Evolutionary conservation across 129 eudicot species (phyloP), one percentile per base, ranked within the genome.

Genomic region (Artemisia argyi): DNA sequence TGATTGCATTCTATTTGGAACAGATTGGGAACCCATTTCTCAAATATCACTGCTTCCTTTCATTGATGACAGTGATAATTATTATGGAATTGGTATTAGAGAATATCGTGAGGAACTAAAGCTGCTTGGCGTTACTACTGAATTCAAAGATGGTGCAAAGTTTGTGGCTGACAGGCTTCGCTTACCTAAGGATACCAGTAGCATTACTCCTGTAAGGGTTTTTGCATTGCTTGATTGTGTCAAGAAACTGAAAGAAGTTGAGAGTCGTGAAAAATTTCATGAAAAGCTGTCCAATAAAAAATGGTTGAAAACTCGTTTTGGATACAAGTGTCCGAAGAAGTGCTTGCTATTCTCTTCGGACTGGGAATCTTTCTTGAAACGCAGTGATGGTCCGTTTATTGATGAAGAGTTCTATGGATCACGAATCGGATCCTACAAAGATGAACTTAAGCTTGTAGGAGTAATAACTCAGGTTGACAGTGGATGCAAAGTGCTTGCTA

Each of bases 291-390:
- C 66, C 5, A 60, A 69, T 47, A 76, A 60, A 5, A 71, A 71
- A 5, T 86, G 92, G 92, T 14, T 86, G 72, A 83, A 79, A 75
- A 83, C 92, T 3, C 18, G 32, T 62, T 48, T 54, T 22, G 92
- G 92, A 19, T 83, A 83, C 60, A 78, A 58, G 57, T 4, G 76
- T 61, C 84, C 92, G 4, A 3, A 75, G 1, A 58, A 83, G 49
- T 81, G 88, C 70, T 48, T 86, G 78, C 76, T 83, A 26, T 86
- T 83, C 47, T 48, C 30, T 66, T 8, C 82, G 39, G 51, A 64
- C 7, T 72, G 83, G 85, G 70, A 30, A 13, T 16, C 61, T 19
- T 52, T 67, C 63, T 58, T 86, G 65, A 62, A 47, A 35, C 54
- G 11, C 0, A 51, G 59, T 2, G 91, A 83, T 72, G 91, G 88